A percentile compares a stretch with the other conserved stretches of the same genome.
Conservation (phyloP, 208 protist species). For the Blastocrithidia nonstop region DNA sequence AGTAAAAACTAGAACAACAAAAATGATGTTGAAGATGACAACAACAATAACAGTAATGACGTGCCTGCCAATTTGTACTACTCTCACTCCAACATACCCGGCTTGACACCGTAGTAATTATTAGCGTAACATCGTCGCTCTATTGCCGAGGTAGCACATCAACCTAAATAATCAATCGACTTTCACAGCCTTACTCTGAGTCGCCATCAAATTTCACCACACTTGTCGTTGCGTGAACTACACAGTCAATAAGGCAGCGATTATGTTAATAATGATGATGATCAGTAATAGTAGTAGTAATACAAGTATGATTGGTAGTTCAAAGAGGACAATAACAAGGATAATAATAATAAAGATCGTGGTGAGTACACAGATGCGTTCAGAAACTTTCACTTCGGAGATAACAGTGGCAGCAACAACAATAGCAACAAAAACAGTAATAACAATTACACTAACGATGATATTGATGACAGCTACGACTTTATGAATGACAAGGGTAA, state of each 20-base stretch:
- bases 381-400: too few relatives aligned
- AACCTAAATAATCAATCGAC: slow-evolving; percentile 10
- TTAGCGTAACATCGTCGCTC: slow-evolving; percentile 37
- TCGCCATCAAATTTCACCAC: slow-evolving; percentile 41
- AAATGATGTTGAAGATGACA: neutral
- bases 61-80: slow-evolving; percentile 21
- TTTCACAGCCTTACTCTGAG: slow-evolving; percentile 61
- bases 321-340: too few relatives aligned
- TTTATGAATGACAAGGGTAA: too few relatives aligned
- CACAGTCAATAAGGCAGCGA: too few relatives aligned
- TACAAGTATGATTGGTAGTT: too few relatives aligned
- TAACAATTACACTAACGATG: too few relatives aligned
- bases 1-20: neutral
- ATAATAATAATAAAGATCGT: too few relatives aligned
- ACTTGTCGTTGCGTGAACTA: slow-evolving; percentile 8
- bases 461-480: too few relatives aligned
- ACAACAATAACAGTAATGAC: slow-evolving; percentile 10
- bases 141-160: slow-evolving; percentile 18
- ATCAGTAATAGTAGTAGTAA: slow-evolving; percentile 17
- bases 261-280: slow-evolving; percentile 18
- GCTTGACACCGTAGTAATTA: slow-evolving; percentile 43
- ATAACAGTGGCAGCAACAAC: too few relatives aligned
- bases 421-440: too few relatives aligned
- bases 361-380: too few relatives aligned
- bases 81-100: slow-evolving; percentile 36